A percentile compares a stretch with the other conserved stretches of the same genome.
Evolutionary conservation across 768 basidiomycete species (phyloP).

Genomic region (Postia placenta): DNA sequence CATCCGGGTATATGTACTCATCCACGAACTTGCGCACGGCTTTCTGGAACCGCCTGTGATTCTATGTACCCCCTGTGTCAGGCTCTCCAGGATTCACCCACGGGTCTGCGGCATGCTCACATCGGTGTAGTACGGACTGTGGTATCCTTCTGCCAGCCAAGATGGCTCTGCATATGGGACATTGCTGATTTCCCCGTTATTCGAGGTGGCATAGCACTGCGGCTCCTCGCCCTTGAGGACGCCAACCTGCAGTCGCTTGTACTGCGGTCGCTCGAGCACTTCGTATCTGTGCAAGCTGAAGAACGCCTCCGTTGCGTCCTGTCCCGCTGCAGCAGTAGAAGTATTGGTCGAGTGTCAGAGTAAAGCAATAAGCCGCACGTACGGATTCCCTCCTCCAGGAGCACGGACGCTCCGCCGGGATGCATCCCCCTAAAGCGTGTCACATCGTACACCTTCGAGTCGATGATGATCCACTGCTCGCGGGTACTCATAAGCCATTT

Average conservation of each 20-base stretch:
- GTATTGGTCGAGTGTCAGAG: no score
- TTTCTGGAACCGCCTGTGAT: slow-evolving; percentile 55
- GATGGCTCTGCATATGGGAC: slow-evolving; percentile 86
- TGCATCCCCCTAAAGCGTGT: slow-evolving; percentile 71
- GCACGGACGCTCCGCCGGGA: slow-evolving; percentile 69
- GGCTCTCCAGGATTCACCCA: background rate
- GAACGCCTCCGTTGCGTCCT: slow-evolving; percentile 82
- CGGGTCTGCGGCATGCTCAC: slow-evolving; percentile 43
- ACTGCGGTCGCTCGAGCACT: slow-evolving; percentile 69
- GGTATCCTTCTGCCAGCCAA: slow-evolving; percentile 66
- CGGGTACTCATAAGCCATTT: background rate
- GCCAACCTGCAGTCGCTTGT: slow-evolving; percentile 66
- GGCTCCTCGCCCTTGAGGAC: slow-evolving; percentile 54
- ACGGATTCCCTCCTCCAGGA: slow-evolving; percentile 68
- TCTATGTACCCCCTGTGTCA: slow-evolving; percentile 31
- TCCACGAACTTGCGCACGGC: slow-evolving; percentile 62
- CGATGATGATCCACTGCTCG: slow-evolving; percentile 67
- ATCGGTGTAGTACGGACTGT: slow-evolving; percentile 77
- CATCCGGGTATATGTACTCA: slow-evolving; percentile 49
- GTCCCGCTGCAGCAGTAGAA: slow-evolving; percentile 53
- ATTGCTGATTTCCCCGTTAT: slow-evolving; percentile 53
- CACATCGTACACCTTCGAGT: slow-evolving; percentile 73
- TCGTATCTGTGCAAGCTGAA: slow-evolving; percentile 83
- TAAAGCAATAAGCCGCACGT: slow-evolving; percentile 31
- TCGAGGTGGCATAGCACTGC: slow-evolving; percentile 47